Evolutionary conservation across 306 rosid species (phyloP).

Genomic region (Luffa aegyptiaca): DNA sequence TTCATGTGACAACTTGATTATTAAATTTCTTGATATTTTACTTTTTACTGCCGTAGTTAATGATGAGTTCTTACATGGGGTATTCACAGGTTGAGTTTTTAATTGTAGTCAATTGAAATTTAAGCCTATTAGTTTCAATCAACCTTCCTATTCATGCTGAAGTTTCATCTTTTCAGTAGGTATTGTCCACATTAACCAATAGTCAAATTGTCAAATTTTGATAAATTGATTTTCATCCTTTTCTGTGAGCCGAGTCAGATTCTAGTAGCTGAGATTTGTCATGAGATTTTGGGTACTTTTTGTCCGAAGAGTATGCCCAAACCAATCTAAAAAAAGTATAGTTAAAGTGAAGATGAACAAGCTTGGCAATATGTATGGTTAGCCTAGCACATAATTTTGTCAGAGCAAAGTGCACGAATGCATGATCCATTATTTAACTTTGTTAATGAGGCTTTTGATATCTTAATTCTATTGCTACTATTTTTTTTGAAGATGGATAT

Average conservation of each 20-base stretch:
- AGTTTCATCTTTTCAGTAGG: too few relatives aligned
- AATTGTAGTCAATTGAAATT: too few relatives aligned
- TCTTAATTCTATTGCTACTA: background rate
- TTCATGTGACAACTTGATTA: too few relatives aligned
- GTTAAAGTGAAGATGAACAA: background rate
- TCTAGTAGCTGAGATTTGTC: background rate
- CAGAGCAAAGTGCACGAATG: background rate
- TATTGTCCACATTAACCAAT: too few relatives aligned
- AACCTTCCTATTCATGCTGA: too few relatives aligned
- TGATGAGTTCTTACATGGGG: too few relatives aligned
- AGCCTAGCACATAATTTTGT: background rate
- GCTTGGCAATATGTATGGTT: background rate
- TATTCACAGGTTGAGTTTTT: too few relatives aligned
- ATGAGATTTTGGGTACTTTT: background rate
- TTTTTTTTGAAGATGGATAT: background rate
- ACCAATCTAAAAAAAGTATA: background rate
- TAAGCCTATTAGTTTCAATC: too few relatives aligned
- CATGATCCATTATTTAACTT: background rate
- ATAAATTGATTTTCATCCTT: too few relatives aligned
- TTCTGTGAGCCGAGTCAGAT: background rate
- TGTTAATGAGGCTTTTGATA: background rate
- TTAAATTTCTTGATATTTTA: too few relatives aligned
- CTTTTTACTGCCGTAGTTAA: too few relatives aligned
- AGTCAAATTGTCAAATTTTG: too few relatives aligned
- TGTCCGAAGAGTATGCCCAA: background rate